phyloP scores from a whole-genome alignment of 257 asterid genomes.

The Primulina huaijiensis region DNA sequence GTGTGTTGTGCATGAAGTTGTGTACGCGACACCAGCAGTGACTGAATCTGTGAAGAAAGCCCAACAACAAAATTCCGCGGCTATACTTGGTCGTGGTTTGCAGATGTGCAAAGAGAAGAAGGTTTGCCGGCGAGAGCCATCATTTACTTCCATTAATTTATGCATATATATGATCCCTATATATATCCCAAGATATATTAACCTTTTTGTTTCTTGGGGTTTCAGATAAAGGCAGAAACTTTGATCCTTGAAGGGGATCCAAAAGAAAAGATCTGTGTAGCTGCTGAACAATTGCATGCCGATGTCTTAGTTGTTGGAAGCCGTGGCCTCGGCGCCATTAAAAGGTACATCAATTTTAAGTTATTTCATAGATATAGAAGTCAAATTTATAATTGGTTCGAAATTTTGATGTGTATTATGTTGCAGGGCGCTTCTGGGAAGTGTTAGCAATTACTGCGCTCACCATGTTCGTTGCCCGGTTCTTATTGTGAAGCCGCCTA shows the following conservation, averaged over 20 bases:
- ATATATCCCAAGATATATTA: too few relatives aligned
- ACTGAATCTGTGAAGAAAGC: constrained; percentile 54
- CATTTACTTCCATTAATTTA: too few relatives aligned
- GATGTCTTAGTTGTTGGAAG: constrained; percentile 73
- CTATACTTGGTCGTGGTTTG: constrained; percentile 47
- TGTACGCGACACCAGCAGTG: constrained; percentile 47
- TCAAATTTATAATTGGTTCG: too few relatives aligned
- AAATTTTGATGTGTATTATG: background rate
- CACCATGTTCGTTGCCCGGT: constrained; percentile 48
- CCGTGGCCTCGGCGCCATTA: constrained; percentile 67
- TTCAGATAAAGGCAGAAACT: constrained; percentile 63
- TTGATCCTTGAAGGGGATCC: constrained; percentile 68
- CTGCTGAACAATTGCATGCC: constrained; percentile 54
- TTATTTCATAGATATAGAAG: too few relatives aligned
- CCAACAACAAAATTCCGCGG: constrained; percentile 47
- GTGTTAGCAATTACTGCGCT: constrained; percentile 53
- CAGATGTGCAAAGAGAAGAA: constrained; percentile 50
- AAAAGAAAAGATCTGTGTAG: constrained; percentile 61
- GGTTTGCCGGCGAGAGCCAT: constrained; percentile 25
- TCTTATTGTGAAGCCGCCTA: constrained; percentile 50
- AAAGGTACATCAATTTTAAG: constrained; percentile 29
- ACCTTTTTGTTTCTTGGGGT: too few relatives aligned
- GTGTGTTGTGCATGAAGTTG: constrained; percentile 25
- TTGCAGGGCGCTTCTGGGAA: constrained; percentile 56
- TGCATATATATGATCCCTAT: too few relatives aligned